These are phyloP conservation scores for Golubevia sp. DNA, from an alignment of 1,284 basidiomycete genomes.

Conservation along the genomic window DNA sequence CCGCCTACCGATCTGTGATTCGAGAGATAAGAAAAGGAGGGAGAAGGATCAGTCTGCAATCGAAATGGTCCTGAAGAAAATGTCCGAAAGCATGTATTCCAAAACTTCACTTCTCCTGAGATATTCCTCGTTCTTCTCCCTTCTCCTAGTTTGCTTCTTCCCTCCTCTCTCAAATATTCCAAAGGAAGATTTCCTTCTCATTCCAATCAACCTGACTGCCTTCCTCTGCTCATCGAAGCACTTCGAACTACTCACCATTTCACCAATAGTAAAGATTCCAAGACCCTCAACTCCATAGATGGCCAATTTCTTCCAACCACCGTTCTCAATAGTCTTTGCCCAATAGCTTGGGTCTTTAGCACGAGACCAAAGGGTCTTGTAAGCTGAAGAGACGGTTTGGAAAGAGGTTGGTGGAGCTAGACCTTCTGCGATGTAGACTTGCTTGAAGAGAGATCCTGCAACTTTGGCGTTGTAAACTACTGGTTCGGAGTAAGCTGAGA, in stretches of 20 bases:
- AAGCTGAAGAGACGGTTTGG: conserved; percentile 32
- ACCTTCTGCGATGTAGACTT: conserved; percentile 59
- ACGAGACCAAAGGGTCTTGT: conserved; percentile 45
- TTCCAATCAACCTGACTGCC: too few relatives aligned
- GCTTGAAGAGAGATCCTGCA: conserved; percentile 49
- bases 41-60: not conserved
- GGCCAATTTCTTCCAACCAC: conserved; percentile 52
- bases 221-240: too few relatives aligned
- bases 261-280: conserved; percentile 59
- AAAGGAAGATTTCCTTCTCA: too few relatives aligned
- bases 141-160: not conserved
- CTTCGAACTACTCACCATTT: conserved; percentile 45
- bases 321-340: conserved; percentile 43
- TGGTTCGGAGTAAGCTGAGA: conserved; percentile 43
- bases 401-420: conserved; percentile 53
- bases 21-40: not conserved
- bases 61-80: not conserved
- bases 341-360: conserved; percentile 43
- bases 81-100: too few relatives aligned
- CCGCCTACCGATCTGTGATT: conserved; percentile 30
- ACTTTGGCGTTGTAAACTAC: conserved; percentile 58
- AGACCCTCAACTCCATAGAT: conserved; percentile 58
- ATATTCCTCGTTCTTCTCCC: not conserved
- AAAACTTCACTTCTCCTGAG: too few relatives aligned
- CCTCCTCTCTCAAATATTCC: not conserved